Percentiles rank a stretch among this genome's conserved stretches.
These are phyloP conservation scores for Aspergillus conjunctus DNA, from an alignment of 495 filamentous ascomycete species.

Conservation along the genomic window DNA sequence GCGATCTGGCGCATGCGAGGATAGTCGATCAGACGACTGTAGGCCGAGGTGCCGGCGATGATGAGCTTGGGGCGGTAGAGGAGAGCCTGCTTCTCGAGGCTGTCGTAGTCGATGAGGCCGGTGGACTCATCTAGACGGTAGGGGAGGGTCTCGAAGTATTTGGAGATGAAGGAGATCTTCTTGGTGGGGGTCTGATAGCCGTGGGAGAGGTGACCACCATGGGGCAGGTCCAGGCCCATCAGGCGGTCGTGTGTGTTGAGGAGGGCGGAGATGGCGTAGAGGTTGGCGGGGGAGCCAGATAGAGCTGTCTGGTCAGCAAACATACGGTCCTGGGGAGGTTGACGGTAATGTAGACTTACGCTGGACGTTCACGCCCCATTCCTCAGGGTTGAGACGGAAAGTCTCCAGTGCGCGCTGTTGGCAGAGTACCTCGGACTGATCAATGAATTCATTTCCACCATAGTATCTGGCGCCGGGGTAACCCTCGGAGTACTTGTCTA, in stretches of 20 bases:
- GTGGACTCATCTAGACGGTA: constrained; percentile 90
- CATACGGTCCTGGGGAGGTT: background rate
- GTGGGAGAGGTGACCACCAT: constrained; percentile 95
- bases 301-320: constrained; percentile 63
- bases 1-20: constrained; percentile 81
- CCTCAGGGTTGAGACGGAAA: constrained; percentile 76
- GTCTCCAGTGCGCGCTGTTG: constrained; percentile 86
- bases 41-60: constrained; percentile 90
- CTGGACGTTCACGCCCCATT: constrained; percentile 99
- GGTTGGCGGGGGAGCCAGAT: constrained; percentile 93
- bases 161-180: constrained; percentile 97
- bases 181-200: constrained; percentile 97
- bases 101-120: constrained; percentile 91
- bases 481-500: constrained; percentile 98
- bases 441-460: constrained; percentile 94
- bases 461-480: constrained; percentile 98
- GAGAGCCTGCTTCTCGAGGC: constrained; percentile 78
- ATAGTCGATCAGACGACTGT: constrained; percentile 94
- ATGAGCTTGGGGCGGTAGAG: constrained; percentile 95
- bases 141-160: constrained; percentile 97
- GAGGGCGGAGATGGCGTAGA: constrained; percentile 92
- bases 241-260: constrained; percentile 90
- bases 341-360: constrained; percentile 53
- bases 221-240: constrained; percentile 96
- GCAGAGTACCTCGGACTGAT: constrained; percentile 85